Evolutionary conservation across 495 filamentous ascomycete genomes (phyloP).

Genomic region (Lindgomyces ingoldianus): DNA sequence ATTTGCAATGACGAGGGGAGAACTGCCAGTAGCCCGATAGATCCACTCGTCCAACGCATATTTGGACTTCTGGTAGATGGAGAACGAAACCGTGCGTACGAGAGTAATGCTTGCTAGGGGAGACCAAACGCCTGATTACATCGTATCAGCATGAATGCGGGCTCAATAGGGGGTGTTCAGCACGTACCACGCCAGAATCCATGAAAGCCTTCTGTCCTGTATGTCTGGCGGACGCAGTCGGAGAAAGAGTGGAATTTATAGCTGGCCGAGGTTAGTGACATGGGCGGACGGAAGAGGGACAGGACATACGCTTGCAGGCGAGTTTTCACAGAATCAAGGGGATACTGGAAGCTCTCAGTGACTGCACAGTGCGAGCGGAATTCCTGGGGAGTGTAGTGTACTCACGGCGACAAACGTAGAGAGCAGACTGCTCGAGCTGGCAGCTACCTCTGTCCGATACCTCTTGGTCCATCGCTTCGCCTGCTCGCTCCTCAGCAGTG

Average conservation of each 20-base stretch:
- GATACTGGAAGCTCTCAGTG: slow-evolving; percentile 56
- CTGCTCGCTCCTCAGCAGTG: slow-evolving; percentile 43
- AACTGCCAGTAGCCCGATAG: slow-evolving; percentile 62
- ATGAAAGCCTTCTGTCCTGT: slow-evolving; percentile 66
- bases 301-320: slow-evolving; percentile 69
- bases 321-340: slow-evolving; percentile 81
- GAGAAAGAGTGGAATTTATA: slow-evolving; percentile 69
- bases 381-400: background rate
- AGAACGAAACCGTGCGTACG: slow-evolving; percentile 90
- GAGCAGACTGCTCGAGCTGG: slow-evolving; percentile 69
- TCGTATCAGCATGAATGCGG: slow-evolving; percentile 7
- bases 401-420: slow-evolving; percentile 68
- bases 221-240: slow-evolving; percentile 72
- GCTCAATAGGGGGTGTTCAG: background rate
- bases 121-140: slow-evolving; percentile 65
- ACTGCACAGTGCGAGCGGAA: background rate
- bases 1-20: slow-evolving; percentile 71
- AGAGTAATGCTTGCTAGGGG: slow-evolving; percentile 85
- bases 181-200: slow-evolving; percentile 78
- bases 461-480: slow-evolving; percentile 65
- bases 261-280: slow-evolving; percentile 44
- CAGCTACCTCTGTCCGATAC: slow-evolving; percentile 78
- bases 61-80: slow-evolving; percentile 85
- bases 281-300: background rate
- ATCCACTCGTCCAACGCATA: slow-evolving; percentile 68